Conservation (phyloP, 83 land plant genomes). For the Isoetes engelmannii region DNA sequence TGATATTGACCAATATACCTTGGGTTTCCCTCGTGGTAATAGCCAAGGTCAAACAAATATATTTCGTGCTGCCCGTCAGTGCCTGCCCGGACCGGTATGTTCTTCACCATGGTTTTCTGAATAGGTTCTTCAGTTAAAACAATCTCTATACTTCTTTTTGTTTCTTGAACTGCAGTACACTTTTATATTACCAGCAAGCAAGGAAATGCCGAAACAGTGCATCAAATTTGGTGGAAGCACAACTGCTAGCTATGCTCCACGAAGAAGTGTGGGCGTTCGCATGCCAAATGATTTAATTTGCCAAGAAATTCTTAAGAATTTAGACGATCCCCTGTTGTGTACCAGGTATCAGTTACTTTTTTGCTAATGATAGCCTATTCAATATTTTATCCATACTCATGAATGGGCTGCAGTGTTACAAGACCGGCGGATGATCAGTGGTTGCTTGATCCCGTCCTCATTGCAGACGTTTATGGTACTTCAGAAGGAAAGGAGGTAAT, state of each 20-base stretch:
- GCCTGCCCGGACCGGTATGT: conserved; percentile 90
- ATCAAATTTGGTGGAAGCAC: conserved; percentile 48
- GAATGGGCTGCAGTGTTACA: conserved; percentile 50
- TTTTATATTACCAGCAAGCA: conserved; percentile 78
- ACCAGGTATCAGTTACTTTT: conserved; percentile 50
- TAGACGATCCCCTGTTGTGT: conserved; percentile 64
- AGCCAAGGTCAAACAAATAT: conserved; percentile 59
- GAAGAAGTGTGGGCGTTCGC: conserved; percentile 79
- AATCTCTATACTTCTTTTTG: neutral
- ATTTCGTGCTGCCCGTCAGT: conserved; percentile 82
- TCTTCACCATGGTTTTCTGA: neutral
- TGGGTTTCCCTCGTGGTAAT: conserved; percentile 81
- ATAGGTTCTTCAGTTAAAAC: neutral
- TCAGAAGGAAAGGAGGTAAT: conserved; percentile 41
- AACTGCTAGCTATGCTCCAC: conserved; percentile 50
- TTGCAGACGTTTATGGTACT: conserved; percentile 66
- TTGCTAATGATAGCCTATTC: neutral
- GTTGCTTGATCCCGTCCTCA: conserved; percentile 76
- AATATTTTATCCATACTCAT: neutral
- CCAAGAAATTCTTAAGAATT: conserved; percentile 49
- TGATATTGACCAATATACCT: conserved; percentile 80
- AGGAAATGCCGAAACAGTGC: conserved; percentile 88
- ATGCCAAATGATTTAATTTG: conserved; percentile 85
- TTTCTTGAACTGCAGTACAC: conserved; percentile 56
- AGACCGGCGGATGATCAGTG: conserved; percentile 60